Base-by-base conservation (phyloP, 106 monocot species). In the Amphibolis antarctica region DNA sequence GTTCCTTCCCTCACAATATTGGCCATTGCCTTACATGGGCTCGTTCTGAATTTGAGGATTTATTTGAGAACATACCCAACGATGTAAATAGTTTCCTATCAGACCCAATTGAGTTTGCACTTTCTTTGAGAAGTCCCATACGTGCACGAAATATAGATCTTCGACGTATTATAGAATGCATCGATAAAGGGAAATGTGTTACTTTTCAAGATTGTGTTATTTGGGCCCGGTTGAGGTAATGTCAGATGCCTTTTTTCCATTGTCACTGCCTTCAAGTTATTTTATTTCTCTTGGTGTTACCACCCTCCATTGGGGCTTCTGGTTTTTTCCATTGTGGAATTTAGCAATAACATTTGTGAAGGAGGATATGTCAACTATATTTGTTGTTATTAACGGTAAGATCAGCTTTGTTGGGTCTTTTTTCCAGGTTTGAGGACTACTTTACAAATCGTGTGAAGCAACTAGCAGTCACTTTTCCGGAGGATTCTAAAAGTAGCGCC, bases 1-100 rank as follows among this genome's bases (percentile, higher is more conserved):
- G 88, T 49, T 88, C 88, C n/a, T 88, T 93, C 20, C 93, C 93
- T 42, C 93, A 93, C 53, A 93, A 93, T 55, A 93, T 93, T 66
- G 85, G 85, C 71, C 88, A 93, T 44, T 93, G 93, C 63, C 59
- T 93, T 20, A 83, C 93, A 63, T 93, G 93, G 93, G 93, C 93
- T 13, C 75, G 93, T 17, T 88, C 85, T 36, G 88, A 85, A 53
- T 93, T 93, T 79, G 85, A 85, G 63, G 85, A 85, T 18, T 73
- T 85, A 66, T 85, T 93, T 46, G 85, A 93, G 76, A 88, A 88
- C 66, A 88, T 78, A 36, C 93, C 93, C 17, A 81, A 59, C 61
- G 88, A 93, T 73, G 93, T 88, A 50, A 93, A 88, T 53, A 76
- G 68, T 42, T 88, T 93, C 55, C 31, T 93, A 10, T 80, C 80